These are phyloP conservation scores for Pulveroboletus sp. DNA, from an alignment of 768 basidiomycete genomes.

Conservation along the genomic window DNA sequence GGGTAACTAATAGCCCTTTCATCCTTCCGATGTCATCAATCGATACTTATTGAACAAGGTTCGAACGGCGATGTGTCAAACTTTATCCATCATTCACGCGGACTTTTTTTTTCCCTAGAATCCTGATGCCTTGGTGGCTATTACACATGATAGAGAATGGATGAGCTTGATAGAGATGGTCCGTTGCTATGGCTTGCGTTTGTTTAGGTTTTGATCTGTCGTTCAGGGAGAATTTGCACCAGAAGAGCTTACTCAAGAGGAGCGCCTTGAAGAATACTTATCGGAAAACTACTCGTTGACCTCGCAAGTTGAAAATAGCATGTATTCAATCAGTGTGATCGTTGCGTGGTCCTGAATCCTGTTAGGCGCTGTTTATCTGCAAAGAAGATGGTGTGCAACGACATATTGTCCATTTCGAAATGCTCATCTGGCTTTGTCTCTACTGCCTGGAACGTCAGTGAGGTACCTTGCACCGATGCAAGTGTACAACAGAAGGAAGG, in stretches of 20 bases:
- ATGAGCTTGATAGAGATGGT: slow-evolving; percentile 2
- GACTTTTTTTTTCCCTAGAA: not conserved
- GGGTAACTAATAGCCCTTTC: not conserved
- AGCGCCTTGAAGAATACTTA: not conserved
- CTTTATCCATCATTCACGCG: not conserved
- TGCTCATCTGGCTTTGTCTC: not conserved
- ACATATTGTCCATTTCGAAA: too few species aligned
- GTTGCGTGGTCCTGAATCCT: not conserved
- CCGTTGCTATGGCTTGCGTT: not conserved
- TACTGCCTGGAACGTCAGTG: too few species aligned
- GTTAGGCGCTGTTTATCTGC: not conserved
- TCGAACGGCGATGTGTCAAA: not conserved
- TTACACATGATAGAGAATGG: slow-evolving; percentile 12
- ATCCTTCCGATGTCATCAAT: slow-evolving; percentile 9
- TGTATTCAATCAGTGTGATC: not conserved
- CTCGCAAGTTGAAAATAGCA: not conserved
- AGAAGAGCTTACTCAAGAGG: not conserved
- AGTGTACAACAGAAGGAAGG: too few species aligned
- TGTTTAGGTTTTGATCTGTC: not conserved
- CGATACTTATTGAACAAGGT: slow-evolving; percentile 5
- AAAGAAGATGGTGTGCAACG: not conserved
- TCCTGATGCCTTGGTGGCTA: not conserved
- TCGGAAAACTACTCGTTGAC: not conserved
- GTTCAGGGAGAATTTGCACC: not conserved
- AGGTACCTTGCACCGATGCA: too few species aligned